phyloP scores from a whole-genome alignment of 2,329 filamentous ascomycete genomes.

The Colletotrichum sp. region DNA sequence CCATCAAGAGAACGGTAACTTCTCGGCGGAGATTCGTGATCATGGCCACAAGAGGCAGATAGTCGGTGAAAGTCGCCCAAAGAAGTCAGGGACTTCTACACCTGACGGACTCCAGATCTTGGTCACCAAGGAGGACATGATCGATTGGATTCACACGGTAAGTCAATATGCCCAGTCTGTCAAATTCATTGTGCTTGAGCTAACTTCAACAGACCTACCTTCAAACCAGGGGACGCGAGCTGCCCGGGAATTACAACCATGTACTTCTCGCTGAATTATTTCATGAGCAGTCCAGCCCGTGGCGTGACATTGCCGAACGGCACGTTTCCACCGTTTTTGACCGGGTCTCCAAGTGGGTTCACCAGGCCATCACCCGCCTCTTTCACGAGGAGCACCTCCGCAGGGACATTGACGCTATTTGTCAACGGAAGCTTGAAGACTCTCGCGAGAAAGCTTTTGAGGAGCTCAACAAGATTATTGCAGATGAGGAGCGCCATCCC shows the following conservation, averaged over 20 bases:
- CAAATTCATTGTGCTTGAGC: accelerated
- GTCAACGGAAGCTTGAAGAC: not conserved
- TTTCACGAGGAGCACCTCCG: not conserved
- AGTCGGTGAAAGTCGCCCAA: not conserved
- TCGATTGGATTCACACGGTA: not conserved
- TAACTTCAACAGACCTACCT: not conserved
- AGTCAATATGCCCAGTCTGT: constrained; percentile 20
- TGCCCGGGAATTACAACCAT: constrained; percentile 66
- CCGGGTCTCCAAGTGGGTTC: not conserved
- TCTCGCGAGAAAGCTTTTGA: not conserved
- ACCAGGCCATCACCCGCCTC: not conserved
- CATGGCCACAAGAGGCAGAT: constrained; percentile 46
- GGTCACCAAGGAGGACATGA: not conserved
- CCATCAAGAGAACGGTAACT: constrained; percentile 53
- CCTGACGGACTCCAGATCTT: constrained; percentile 18
- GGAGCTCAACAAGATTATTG: not conserved
- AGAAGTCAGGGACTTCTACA: not conserved
- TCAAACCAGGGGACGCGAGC: constrained; percentile 43
- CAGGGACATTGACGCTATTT: not conserved
- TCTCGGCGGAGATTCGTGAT: constrained; percentile 46
- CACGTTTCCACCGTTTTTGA: not conserved
- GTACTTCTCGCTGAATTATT: constrained; percentile 65
- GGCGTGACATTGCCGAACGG: constrained; percentile 35
- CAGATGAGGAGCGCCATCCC: constrained; percentile 38
- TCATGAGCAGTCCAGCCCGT: constrained; percentile 59